Evolutionary conservation across 2,329 filamentous ascomycete species (phyloP), one percentile per base, ranked within the genome.

Genomic region (Madurella mycetomatis): DNA sequence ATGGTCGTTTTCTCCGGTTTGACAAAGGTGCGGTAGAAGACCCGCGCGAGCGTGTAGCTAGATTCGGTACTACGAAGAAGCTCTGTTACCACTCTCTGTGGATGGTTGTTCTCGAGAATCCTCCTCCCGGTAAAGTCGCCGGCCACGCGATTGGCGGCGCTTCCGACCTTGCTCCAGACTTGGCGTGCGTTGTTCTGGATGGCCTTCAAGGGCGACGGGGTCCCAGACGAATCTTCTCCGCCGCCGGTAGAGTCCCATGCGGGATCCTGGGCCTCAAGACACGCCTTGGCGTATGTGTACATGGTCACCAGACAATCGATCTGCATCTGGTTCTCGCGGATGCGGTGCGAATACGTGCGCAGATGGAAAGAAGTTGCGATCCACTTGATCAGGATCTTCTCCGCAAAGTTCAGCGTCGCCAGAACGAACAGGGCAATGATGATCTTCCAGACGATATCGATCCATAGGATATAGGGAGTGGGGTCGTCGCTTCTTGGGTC

Each of bases 311-410:
- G 69, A 51, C 76, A 78, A 11, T 71, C 83, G 54, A 96, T 91
- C 66, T 64, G 90, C 68, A 95, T 95, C 76, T 96, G 95, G 69
- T 92, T 80, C 58, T 94, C 90, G 7, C 56, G 56, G 64, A 96
- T 96, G 15, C 92, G 80, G 63, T 92, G 90, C 19, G 89, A 85
- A 65, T 97, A 97, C 0, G 92, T 96, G 43, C 92, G 83, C 54
- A 89, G 77, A 69, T 97, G 92, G 71, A 97, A 97, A 58, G 87
- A 91, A 54, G 92, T 92, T 32, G 92, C 92, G 62, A 97, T 95
- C 72, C 95, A 86, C 67, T 96, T 92, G 52, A 96, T 95, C 62
- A 95, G 81, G 56, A 96, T 88, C 76, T 96, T 97, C 70, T 96
- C 92, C 49, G 87, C 77, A 56, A 94, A 87, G 70, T 97, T 96